Base-by-base conservation (phyloP, 208 protist genomes). In the Acanthamoeba sp. region DNA sequence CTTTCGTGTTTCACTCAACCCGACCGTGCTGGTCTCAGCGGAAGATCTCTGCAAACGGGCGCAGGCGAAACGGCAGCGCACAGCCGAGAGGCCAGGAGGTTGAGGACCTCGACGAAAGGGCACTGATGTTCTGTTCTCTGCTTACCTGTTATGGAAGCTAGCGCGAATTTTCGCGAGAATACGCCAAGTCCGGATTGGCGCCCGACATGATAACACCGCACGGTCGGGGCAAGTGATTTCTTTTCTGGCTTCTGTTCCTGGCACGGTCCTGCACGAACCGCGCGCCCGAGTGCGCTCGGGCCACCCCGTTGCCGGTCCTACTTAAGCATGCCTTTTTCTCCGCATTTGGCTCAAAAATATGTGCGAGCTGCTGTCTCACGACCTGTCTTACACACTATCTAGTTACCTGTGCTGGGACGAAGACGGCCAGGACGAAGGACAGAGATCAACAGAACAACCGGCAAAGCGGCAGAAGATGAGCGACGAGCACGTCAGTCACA, bases 391-490 rank as follows among this genome's bases (percentile, higher is more conserved):
- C 45, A 62, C 55, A 62, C 55, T 62, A 20, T 29, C 55, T 4
- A 12, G 6, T 29, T 20, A 27, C 55, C 6, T 12, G 10, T 62
- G 55, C 14, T 62, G 55, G 55, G 55, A 62, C 55, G 55, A 62
- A 20, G 55, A 62, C 55, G 55, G 27, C 14, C 22, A 62, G 24
- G 55, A 62, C 6, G 55, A 12, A 62, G 55, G 27, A 1, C 66
- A 76, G 12, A 34, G n/a, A 32, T 40, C 20, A 29, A 9, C n/a
- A 29, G 36, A 6, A 76, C n/a, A 14, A 40, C 32, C 0, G 6
- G n/a, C 22, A 20, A 76, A 76, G 66, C 66, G 66, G 12, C n/a
- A 20, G 66, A 76, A 76, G 66, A 76, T 76, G 66, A 40, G 32
- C 66, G 16, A 76, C 20, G 16, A 76, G n/a, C 66, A 6, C 6